Evolutionary conservation across 768 basidiomycete genomes (phyloP).

Genomic region (Termitomyces sp.): DNA sequence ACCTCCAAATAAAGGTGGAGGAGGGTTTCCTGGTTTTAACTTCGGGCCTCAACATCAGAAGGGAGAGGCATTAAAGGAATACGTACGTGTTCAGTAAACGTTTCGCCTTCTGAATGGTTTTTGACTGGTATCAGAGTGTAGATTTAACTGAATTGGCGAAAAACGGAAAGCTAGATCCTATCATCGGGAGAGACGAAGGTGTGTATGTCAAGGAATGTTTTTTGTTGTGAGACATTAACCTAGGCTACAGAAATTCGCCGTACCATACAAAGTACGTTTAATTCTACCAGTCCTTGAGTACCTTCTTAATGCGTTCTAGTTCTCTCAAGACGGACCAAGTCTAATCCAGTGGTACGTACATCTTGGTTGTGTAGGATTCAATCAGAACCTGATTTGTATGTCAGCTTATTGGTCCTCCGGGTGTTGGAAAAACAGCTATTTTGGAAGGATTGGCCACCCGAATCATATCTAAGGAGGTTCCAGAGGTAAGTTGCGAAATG

Average conservation of each 20-base stretch:
- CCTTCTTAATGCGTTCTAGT: constrained; percentile 35
- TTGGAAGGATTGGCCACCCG: constrained; percentile 85
- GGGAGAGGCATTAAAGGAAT: constrained; percentile 85
- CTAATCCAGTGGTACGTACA: constrained; percentile 75
- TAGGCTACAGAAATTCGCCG: constrained; percentile 65
- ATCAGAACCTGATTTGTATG: not conserved
- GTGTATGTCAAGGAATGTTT: constrained; percentile 5
- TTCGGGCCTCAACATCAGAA: constrained; percentile 64
- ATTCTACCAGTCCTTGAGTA: not conserved
- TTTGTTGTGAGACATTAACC: not conserved
- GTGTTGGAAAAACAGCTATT: constrained; percentile 92
- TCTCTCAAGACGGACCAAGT: constrained; percentile 84
- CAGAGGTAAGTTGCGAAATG: constrained; percentile 52
- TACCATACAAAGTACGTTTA: constrained; percentile 77
- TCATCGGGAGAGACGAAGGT: constrained; percentile 87
- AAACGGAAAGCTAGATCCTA: constrained; percentile 84
- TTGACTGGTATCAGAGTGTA: constrained; percentile 45
- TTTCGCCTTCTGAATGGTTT: not conserved
- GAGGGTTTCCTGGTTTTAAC: constrained; percentile 58
- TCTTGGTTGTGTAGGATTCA: not conserved
- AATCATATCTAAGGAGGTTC: constrained; percentile 86
- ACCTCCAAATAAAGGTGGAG: constrained; percentile 32
- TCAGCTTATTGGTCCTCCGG: constrained; percentile 79
- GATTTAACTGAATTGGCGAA: constrained; percentile 83
- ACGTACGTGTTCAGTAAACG: constrained; percentile 24